Evolutionary conservation across 345 rosid species (phyloP), one percentile per base, ranked within the genome.

Genomic region (Hypericum perforatum): DNA sequence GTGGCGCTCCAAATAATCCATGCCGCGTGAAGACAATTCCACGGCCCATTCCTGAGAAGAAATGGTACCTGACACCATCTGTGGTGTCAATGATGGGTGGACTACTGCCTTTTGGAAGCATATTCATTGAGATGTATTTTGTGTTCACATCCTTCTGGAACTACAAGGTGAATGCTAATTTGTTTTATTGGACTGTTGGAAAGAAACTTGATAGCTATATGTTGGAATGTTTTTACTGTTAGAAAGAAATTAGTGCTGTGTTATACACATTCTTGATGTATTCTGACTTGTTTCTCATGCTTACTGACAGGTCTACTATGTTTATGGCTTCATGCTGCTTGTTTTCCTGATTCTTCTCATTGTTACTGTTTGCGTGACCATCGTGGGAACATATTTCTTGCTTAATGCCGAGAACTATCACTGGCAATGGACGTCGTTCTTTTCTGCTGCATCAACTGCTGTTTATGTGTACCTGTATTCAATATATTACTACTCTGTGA

Each of bases 121-220:
- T 89, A 63, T 89, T 89, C 72, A 89, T 89, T 16, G 97, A 89
- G 77, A 89, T 89, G 95, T 89, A 89, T 67, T 89, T 89, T 62
- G 95, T 89, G 70, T 89, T 89, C 80, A 89, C 97, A 8, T 89
- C 97, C 63, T 89, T 89, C 73, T 89, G 97, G 97, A 89, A 89
- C 59, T 89, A 89, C 92, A 89, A 85, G 97, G 97, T 89, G 70
- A 76, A 47, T 41, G 32, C 32, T 36, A n/a, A 22, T 11, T 51
- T 42, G 37, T 43, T 52, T 15, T 12, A 40, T 49, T 47, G 39
- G 11, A 6, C 40, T 39, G 41, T 15, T 5, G 5, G 13, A 41
- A 41, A 3, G 37, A 45, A 6, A 22, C 1, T 0, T 29, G 8
- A 37, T 0, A 14, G 36, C 38, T 9, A 32, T 6, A 37, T 63